Conservation (phyloP, 805 yeast species). For the Jamesozyma lodderae region DNA sequence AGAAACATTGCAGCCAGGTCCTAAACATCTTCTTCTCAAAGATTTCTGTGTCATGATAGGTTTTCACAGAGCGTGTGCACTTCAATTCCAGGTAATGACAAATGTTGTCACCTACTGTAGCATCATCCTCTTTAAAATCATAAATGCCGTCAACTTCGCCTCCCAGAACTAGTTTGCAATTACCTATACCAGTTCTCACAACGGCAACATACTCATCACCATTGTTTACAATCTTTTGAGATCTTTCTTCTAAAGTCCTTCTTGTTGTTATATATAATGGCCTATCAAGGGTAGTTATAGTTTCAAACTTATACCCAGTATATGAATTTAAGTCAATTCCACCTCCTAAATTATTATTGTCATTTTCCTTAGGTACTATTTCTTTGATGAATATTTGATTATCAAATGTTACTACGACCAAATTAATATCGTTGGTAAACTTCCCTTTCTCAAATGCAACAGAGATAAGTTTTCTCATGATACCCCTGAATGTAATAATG, state of each 20-base stretch:
- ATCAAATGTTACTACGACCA: slow-evolving; percentile 63
- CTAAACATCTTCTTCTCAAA: slow-evolving; percentile 73
- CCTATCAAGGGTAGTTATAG: slow-evolving; percentile 58
- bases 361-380: slow-evolving; percentile 20
- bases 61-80: slow-evolving; percentile 50
- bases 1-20: slow-evolving; percentile 92
- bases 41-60: slow-evolving; percentile 45
- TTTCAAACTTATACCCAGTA: slow-evolving; percentile 83
- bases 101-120: slow-evolving; percentile 38
- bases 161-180: slow-evolving; percentile 56
- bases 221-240: slow-evolving; percentile 50
- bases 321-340: slow-evolving; percentile 35
- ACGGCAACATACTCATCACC: slow-evolving; percentile 74
- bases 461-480: slow-evolving; percentile 59
- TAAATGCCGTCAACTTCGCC: slow-evolving; percentile 94
- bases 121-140: slow-evolving; percentile 50
- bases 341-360: background rate
- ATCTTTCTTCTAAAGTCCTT: slow-evolving; percentile 55
- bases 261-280: slow-evolving; percentile 69
- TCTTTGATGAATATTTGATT: slow-evolving; percentile 60
- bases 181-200: slow-evolving; percentile 77
- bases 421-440: slow-evolving; percentile 40
- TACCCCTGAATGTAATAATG: slow-evolving; percentile 79
- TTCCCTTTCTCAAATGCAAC: slow-evolving; percentile 41
- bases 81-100: slow-evolving; percentile 81